Conservation (phyloP, 805 yeast genomes). For the Candida vaughaniae region DNA sequence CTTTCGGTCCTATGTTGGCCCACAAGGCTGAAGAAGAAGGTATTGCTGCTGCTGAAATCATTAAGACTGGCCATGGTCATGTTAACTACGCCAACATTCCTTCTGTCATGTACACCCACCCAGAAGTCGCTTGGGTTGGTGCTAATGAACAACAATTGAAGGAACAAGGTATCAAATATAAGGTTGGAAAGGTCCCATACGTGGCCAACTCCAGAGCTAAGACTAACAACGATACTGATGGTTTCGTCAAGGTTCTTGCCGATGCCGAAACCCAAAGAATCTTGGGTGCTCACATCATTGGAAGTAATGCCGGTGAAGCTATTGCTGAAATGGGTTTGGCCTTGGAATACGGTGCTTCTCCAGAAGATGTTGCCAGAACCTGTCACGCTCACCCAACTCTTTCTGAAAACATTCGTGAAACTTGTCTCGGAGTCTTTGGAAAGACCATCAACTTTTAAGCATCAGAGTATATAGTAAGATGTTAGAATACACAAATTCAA, state of each 20-base stretch:
- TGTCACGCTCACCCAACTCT: constrained; percentile 99
- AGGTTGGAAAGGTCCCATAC: constrained; percentile 97
- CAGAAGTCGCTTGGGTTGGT: constrained; percentile 99
- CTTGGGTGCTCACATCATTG: constrained; percentile 94
- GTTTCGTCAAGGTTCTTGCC: constrained; percentile 91
- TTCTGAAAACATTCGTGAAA: constrained; percentile 97
- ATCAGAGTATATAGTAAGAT: too few species aligned
- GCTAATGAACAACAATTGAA: constrained; percentile 92
- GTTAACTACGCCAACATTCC: constrained; percentile 98
- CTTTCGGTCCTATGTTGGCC: constrained; percentile 99
- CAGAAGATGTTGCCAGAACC: constrained; percentile 95
- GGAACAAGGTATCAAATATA: constrained; percentile 87
- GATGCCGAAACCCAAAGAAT: constrained; percentile 97
- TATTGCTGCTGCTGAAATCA: constrained; percentile 95
- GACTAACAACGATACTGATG: constrained; percentile 96
- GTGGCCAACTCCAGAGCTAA: constrained; percentile 99
- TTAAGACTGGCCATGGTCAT: constrained; percentile 93
- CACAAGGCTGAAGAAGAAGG: constrained; percentile 99
- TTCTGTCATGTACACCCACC: constrained; percentile 98
- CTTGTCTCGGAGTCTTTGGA: constrained; percentile 87
- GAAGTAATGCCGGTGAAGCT: constrained; percentile 99
- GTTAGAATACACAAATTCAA: too few species aligned
- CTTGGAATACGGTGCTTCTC: constrained; percentile 96
- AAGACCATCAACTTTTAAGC: constrained; percentile 83
- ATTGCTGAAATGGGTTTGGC: constrained; percentile 98